These are phyloP conservation scores for Lyophyllum shimeji DNA, from an alignment of 768 basidiomycete genomes.

Conservation along the genomic window DNA sequence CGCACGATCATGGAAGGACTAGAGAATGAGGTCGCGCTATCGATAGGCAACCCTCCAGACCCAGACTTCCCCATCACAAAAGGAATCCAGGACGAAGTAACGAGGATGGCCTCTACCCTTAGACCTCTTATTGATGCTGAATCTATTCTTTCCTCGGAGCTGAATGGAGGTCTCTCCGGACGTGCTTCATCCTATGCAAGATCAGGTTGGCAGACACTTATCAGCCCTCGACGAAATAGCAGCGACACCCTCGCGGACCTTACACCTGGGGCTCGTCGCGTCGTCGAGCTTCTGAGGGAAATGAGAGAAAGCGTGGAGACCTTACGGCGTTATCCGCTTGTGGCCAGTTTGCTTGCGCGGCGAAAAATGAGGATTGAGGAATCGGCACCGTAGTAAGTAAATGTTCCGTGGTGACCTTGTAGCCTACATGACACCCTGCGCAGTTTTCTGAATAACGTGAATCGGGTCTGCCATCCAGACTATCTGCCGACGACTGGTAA, in stretches of 20 bases:
- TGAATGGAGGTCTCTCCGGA: slow-evolving; percentile 17
- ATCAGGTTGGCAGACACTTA: slow-evolving; percentile 16
- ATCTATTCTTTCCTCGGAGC: slow-evolving; percentile 5
- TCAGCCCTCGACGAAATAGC: slow-evolving; percentile 9
- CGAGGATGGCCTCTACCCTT: slow-evolving; percentile 2
- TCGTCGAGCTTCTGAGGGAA: slow-evolving; percentile 48
- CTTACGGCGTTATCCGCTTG: slow-evolving; percentile 69
- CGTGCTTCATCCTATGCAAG: slow-evolving; percentile 13
- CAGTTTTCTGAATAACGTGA: slow-evolving; percentile 68
- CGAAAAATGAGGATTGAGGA: slow-evolving; percentile 71
- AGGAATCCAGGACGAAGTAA: slow-evolving; percentile 8
- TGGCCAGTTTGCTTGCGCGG: slow-evolving; percentile 51
- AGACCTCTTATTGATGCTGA: slow-evolving; percentile 14
- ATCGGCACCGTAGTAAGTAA: slow-evolving; percentile 70
- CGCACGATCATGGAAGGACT: slow-evolving; percentile 14
- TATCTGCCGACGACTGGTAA: slow-evolving; percentile 72
- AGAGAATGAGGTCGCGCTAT: slow-evolving; percentile 5
- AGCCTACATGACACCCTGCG: neutral
- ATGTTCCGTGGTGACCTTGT: slow-evolving; percentile 1
- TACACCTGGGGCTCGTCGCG: slow-evolving; percentile 19
- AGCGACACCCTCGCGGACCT: slow-evolving; percentile 9
- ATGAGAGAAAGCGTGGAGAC: slow-evolving; percentile 51
- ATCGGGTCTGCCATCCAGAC: slow-evolving; percentile 62
- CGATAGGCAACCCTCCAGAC: slow-evolving; percentile 13
- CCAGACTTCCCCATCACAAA: slow-evolving; percentile 12